Conservation (phyloP, 164 flowering plant genomes). For the Kalanchoe fedtschenkoi region DNA sequence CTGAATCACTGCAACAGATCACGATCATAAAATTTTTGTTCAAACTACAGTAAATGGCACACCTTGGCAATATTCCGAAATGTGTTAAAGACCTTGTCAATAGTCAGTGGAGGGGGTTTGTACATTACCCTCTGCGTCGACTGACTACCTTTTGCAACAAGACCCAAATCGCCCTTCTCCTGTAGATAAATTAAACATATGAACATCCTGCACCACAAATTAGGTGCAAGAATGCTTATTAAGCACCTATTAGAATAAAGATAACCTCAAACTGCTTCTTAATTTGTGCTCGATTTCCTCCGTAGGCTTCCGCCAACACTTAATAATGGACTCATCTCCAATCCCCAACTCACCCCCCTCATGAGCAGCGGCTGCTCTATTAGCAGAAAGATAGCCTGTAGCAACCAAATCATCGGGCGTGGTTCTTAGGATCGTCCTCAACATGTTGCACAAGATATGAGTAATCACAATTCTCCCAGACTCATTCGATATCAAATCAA, state of each 20-base stretch:
- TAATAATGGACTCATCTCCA: conserved; percentile 78
- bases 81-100: too few species aligned
- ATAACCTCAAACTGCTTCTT: conserved; percentile 57
- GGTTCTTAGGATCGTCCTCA: conserved; percentile 73
- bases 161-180: conserved; percentile 86
- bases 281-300: conserved; percentile 55
- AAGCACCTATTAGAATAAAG: neutral
- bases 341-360: conserved; percentile 92
- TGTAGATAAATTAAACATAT: conserved; percentile 10
- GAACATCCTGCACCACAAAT: neutral
- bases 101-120: conserved; percentile 44
- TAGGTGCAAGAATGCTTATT: neutral
- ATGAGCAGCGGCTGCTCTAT: conserved; percentile 74
- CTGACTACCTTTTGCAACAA: conserved; percentile 84
- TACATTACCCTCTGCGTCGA: conserved; percentile 67
- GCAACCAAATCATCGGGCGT: conserved; percentile 72
- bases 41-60: too few species aligned
- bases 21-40: too few species aligned
- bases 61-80: too few species aligned
- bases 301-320: conserved; percentile 81
- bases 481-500: too few species aligned
- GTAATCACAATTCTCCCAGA: conserved; percentile 16
- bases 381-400: conserved; percentile 62
- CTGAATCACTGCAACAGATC: too few species aligned
- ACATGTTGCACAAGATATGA: conserved; percentile 61